phyloP scores from a whole-genome alignment of 1,139 yeast genomes.

The Dujonia santamariae region DNA sequence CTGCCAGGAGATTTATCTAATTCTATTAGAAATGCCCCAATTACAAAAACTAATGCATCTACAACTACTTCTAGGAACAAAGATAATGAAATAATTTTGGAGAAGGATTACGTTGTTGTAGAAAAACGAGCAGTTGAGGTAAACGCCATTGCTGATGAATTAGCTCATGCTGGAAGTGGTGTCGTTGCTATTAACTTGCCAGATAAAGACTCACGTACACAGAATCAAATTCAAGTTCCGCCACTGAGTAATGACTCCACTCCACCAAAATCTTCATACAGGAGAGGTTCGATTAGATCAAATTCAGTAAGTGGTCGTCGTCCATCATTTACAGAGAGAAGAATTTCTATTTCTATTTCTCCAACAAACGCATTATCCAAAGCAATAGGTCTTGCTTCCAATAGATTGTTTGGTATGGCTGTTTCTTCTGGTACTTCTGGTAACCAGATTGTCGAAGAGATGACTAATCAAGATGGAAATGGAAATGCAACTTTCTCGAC shows the following conservation, averaged over 20 bases:
- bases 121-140: conserved; percentile 94
- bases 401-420: conserved; percentile 68
- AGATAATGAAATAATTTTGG: conserved; percentile 49
- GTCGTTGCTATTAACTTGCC: conserved; percentile 43
- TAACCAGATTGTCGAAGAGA: conserved; percentile 6
- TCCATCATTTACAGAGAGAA: conserved; percentile 54
- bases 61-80: conserved; percentile 6
- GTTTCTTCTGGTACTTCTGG: conserved; percentile 2
- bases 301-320: conserved; percentile 34
- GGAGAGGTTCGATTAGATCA: conserved; percentile 33
- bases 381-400: conserved; percentile 85
- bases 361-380: conserved; percentile 88
- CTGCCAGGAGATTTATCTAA: conserved; percentile 29
- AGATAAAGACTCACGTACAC: conserved; percentile 6
- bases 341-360: conserved; percentile 67
- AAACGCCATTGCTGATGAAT: conserved; percentile 90
- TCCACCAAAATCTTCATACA: conserved; percentile 12
- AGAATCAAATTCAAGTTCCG: conserved; percentile 7
- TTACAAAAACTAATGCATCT: conserved; percentile 1
- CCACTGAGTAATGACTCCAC: conserved; percentile 15
- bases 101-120: conserved; percentile 88
- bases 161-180: conserved; percentile 66
- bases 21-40: conserved; percentile 19
- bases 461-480: conserved; percentile 6
- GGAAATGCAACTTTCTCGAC: conserved; percentile 17